Evolutionary conservation across 495 filamentous ascomycete genomes (phyloP).

Genomic region (Aspergillus wentii): DNA sequence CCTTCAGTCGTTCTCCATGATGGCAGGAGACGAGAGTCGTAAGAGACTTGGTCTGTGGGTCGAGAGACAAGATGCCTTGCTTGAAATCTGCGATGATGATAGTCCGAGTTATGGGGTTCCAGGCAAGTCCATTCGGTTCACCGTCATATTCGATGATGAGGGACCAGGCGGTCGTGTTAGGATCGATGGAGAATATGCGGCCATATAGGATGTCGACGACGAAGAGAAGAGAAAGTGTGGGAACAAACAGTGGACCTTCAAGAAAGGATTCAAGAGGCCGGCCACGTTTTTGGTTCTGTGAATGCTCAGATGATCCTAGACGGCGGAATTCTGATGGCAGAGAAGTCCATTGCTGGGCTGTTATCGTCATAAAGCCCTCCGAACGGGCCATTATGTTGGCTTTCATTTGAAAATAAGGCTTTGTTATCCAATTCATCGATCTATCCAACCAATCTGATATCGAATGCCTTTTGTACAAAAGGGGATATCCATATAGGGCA

Average conservation of each 20-base stretch:
- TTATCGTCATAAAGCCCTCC: neutral
- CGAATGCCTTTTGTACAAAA: too few relatives aligned
- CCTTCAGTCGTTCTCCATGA: conserved; percentile 8
- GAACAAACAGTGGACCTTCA: conserved; percentile 4
- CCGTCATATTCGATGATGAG: conserved; percentile 7
- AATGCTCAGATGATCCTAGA: conserved; percentile 1
- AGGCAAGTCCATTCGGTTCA: conserved; percentile 6
- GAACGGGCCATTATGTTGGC: neutral
- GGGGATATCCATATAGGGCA: too few relatives aligned
- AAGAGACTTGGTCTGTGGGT: neutral
- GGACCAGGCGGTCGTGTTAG: neutral
- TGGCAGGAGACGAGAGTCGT: conserved; percentile 2
- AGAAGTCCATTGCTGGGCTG: conserved; percentile 1
- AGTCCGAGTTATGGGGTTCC: neutral
- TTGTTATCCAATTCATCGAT: too few relatives aligned
- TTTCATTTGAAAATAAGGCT: too few relatives aligned
- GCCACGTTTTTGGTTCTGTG: conserved; percentile 6
- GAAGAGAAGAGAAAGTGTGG: conserved; percentile 1
- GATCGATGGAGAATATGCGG: conserved; percentile 7
- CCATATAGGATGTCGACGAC: conserved; percentile 7
- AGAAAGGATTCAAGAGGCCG: conserved; percentile 9
- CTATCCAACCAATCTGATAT: too few relatives aligned
- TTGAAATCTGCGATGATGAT: conserved; percentile 9
- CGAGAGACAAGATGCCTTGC: conserved; percentile 7
- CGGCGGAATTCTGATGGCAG: conserved; percentile 1